phyloP scores from a whole-genome alignment of 2,329 filamentous ascomycete genomes.

The Periglandula ipomoeae region DNA sequence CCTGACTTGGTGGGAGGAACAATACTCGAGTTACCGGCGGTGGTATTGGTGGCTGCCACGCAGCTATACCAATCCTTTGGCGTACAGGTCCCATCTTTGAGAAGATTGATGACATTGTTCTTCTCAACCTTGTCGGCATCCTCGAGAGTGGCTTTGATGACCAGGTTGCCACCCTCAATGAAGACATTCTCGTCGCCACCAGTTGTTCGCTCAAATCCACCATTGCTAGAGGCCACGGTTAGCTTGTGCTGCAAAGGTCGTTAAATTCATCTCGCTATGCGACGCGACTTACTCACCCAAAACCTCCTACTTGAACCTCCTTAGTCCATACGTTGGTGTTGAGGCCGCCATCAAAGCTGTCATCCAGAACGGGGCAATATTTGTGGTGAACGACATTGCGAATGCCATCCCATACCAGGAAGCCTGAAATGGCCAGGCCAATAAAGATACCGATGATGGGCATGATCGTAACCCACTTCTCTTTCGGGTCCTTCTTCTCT shows the following conservation, averaged over 20 bases:
- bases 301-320: constrained; percentile 67
- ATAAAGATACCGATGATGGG: constrained; percentile 62
- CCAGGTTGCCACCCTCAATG: constrained; percentile 56
- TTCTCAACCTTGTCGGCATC: constrained; percentile 56
- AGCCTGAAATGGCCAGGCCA: constrained; percentile 57
- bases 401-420: constrained; percentile 69
- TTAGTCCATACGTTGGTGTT: constrained; percentile 59
- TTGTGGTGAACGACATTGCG: constrained; percentile 63
- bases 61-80: constrained; percentile 48
- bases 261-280: too few species aligned
- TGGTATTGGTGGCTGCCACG: constrained; percentile 63
- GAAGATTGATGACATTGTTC: constrained; percentile 60
- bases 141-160: constrained; percentile 72
- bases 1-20: constrained; percentile 71
- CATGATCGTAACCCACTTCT: constrained; percentile 81
- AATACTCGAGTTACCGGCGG: constrained; percentile 59
- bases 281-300: constrained; percentile 48
- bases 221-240: constrained; percentile 61
- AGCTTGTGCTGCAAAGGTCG: neutral
- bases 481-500: constrained; percentile 61
- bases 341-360: constrained; percentile 53
- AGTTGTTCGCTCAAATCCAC: constrained; percentile 74
- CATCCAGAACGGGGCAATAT: constrained; percentile 60
- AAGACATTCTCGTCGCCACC: constrained; percentile 64
- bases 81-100: constrained; percentile 57